phyloP scores from a whole-genome alignment of 2,329 filamentous ascomycete genomes.

The Pseudopithomyces chartarum region DNA sequence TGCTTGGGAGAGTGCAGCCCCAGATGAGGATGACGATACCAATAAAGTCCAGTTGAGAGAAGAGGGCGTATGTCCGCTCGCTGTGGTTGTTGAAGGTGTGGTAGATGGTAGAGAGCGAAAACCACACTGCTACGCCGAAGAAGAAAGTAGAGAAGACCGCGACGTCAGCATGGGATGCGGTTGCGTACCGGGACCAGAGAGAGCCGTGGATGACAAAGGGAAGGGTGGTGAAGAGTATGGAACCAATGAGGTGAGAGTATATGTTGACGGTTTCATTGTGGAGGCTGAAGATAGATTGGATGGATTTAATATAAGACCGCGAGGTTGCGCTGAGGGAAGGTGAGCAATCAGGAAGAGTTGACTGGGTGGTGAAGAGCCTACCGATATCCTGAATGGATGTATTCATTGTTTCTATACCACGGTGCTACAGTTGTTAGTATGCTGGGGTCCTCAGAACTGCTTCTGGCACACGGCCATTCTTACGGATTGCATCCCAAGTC shows the following conservation, averaged over 20 bases:
- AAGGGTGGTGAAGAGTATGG: conserved; percentile 47
- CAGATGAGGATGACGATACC: conserved; percentile 24
- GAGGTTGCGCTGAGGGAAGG: no score
- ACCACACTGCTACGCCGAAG: conserved; percentile 52
- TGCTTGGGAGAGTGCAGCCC: conserved; percentile 21
- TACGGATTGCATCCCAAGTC: no score
- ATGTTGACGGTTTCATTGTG: conserved; percentile 46
- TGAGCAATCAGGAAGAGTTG: no score
- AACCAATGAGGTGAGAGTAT: conserved; percentile 52
- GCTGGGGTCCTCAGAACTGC: no score
- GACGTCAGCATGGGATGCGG: conserved; percentile 46
- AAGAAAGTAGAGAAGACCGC: conserved; percentile 53
- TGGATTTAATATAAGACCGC: neutral
- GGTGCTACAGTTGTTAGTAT: no score
- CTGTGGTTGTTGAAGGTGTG: conserved; percentile 25
- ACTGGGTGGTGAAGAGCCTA: no score
- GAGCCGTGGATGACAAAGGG: conserved; percentile 46
- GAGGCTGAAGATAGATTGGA: neutral
- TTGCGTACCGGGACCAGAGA: conserved; percentile 43
- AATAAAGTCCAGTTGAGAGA: conserved; percentile 21
- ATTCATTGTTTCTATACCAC: no score
- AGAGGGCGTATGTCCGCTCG: conserved; percentile 7
- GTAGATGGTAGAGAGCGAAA: conserved; percentile 49
- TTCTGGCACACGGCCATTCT: no score
- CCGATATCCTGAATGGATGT: no score